These are phyloP conservation scores for Neurospora hispaniola DNA, from an alignment of 495 filamentous ascomycete species.

Conservation along the genomic window DNA sequence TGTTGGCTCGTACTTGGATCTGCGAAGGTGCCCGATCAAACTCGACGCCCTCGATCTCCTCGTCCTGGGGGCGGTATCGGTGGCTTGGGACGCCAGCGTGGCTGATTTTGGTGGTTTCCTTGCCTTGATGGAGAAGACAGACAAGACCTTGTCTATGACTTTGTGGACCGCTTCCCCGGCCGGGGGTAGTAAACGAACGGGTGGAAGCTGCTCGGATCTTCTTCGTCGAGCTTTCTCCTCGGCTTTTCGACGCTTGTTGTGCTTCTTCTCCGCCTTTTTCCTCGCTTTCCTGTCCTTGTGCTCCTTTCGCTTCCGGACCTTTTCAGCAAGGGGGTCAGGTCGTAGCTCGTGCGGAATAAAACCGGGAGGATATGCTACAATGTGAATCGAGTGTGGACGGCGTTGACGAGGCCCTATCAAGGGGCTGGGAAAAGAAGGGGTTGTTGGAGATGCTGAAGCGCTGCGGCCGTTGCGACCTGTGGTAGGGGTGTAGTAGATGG, in stretches of 20 bases:
- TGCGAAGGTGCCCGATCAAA: constrained; percentile 20
- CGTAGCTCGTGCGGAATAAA: constrained; percentile 39
- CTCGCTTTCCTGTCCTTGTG: constrained; percentile 21
- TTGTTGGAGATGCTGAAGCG: not conserved
- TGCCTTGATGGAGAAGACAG: constrained; percentile 22
- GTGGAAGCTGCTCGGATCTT: constrained; percentile 19
- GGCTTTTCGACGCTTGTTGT: constrained; percentile 10
- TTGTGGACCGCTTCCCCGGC: constrained; percentile 18
- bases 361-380: constrained; percentile 42
- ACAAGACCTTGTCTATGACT: constrained; percentile 31
- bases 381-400: constrained; percentile 45
- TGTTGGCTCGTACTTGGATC: not conserved
- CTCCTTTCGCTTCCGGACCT: constrained; percentile 12
- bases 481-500: constrained; percentile 32
- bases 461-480: constrained; percentile 21
- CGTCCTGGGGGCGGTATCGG: constrained; percentile 6
- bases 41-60: constrained; percentile 16
- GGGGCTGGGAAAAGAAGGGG: constrained; percentile 33
- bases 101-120: constrained; percentile 4
- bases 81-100: constrained; percentile 4
- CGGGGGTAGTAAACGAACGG: constrained; percentile 20
- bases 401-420: constrained; percentile 40
- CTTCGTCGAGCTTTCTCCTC: constrained; percentile 16
- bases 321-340: constrained; percentile 16
- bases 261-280: constrained; percentile 13